These are phyloP conservation scores for Gaeumannomyces sp. DNA, from an alignment of 2,329 filamentous ascomycete genomes.

Conservation along the genomic window DNA sequence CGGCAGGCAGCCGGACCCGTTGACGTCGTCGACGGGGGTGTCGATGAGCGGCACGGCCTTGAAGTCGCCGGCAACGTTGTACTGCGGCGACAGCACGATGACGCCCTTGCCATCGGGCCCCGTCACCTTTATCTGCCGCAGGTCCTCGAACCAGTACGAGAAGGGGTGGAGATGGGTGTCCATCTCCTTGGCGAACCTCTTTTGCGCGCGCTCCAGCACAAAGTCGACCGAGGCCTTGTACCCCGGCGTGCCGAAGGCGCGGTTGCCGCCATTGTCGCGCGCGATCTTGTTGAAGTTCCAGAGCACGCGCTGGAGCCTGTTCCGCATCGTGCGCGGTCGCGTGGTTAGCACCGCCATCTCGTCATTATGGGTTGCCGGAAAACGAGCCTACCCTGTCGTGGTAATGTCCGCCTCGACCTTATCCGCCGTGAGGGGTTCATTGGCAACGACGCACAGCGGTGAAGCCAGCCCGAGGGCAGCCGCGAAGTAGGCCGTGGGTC, in stretches of 20 bases:
- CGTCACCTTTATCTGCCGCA: conserved; percentile 33
- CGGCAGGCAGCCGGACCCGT: conserved; percentile 34
- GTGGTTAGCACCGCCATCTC: not conserved
- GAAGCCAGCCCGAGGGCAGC: not conserved
- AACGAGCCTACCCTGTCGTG: conserved; percentile 27
- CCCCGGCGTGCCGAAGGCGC: conserved; percentile 53
- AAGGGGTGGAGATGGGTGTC: conserved; percentile 41
- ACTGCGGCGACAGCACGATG: conserved; percentile 34
- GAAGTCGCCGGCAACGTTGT: conserved; percentile 32
- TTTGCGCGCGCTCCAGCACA: conserved; percentile 39
- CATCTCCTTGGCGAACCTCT: conserved; percentile 32
- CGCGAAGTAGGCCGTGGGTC: not conserved
- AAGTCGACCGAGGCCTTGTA: conserved; percentile 55
- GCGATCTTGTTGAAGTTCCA: conserved; percentile 48
- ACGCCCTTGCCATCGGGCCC: conserved; percentile 40
- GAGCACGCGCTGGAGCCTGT: conserved; percentile 46
- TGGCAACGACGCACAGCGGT: conserved; percentile 16
- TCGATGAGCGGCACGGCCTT: conserved; percentile 28
- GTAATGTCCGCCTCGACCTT: conserved; percentile 33
- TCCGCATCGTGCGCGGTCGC: not conserved
- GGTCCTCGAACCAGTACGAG: conserved; percentile 38
- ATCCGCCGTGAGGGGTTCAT: conserved; percentile 30
- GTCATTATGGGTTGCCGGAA: not conserved
- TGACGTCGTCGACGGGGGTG: conserved; percentile 27
- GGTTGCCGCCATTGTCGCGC: conserved; percentile 49